phyloP scores from a whole-genome alignment of 2,329 filamentous ascomycete species.

The Aspergillus spinulosporus region DNA sequence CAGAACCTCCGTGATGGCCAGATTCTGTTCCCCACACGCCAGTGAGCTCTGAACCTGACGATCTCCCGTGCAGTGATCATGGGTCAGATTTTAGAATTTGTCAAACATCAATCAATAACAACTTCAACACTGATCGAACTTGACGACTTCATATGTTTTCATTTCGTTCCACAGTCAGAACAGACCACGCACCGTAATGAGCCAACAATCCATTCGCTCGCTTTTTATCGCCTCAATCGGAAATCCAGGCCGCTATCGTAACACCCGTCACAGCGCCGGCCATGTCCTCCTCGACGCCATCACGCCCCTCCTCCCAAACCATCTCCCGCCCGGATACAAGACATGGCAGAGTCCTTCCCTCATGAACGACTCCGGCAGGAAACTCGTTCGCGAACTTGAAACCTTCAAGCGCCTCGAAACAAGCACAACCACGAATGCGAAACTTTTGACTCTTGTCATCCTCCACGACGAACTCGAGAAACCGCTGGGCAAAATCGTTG shows the following conservation, averaged over 20 bases:
- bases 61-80: constrained; percentile 15
- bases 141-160: too few species aligned
- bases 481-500: constrained; percentile 64
- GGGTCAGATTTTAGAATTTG: background rate
- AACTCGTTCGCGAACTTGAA: constrained; percentile 66
- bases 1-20: background rate
- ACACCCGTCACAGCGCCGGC: constrained; percentile 83
- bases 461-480: constrained; percentile 88
- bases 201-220: constrained; percentile 27
- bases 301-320: constrained; percentile 49
- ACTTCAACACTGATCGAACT: background rate
- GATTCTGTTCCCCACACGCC: background rate
- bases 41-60: constrained; percentile 4
- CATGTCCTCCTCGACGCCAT: constrained; percentile 72
- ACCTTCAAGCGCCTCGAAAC: constrained; percentile 25
- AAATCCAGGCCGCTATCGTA: constrained; percentile 71
- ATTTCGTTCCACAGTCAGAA: background rate
- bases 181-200: constrained; percentile 1
- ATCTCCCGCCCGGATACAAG: constrained; percentile 52
- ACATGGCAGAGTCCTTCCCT: constrained; percentile 68
- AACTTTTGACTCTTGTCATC: constrained; percentile 63
- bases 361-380: constrained; percentile 84
- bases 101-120: background rate
- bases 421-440: background rate
- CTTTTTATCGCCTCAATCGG: constrained; percentile 85